Evolutionary conservation across 805 yeast species (phyloP).

Genomic region (Tetrapisispora nanseiensis): DNA sequence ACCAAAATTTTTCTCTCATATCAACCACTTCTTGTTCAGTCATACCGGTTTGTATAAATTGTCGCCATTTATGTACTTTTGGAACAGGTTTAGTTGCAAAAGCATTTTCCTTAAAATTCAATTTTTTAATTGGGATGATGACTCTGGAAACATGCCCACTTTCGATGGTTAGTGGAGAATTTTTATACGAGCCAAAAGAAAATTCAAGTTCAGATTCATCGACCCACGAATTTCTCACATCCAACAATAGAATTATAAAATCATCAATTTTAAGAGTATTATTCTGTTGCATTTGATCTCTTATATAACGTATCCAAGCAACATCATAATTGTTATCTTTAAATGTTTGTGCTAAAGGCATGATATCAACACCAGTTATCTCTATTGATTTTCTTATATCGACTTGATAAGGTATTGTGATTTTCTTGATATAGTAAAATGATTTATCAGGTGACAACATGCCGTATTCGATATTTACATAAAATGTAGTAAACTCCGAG

Average conservation of each 20-base stretch:
- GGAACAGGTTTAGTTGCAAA: slow-evolving; percentile 47
- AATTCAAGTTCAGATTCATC: slow-evolving; percentile 37
- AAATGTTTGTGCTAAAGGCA: slow-evolving; percentile 40
- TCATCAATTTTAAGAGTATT: slow-evolving; percentile 30
- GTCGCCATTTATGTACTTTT: slow-evolving; percentile 51
- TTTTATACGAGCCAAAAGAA: slow-evolving; percentile 25
- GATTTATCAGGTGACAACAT: slow-evolving; percentile 10
- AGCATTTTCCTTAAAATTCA: slow-evolving; percentile 31
- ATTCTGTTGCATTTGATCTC: slow-evolving; percentile 8
- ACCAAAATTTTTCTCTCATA: slow-evolving; percentile 70
- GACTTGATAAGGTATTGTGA: slow-evolving; percentile 21
- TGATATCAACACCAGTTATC: slow-evolving; percentile 63
- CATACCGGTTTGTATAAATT: slow-evolving; percentile 45
- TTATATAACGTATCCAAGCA: slow-evolving; percentile 25
- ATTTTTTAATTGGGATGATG: slow-evolving; percentile 58
- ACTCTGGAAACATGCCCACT: slow-evolving; percentile 47
- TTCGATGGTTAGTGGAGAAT: slow-evolving; percentile 25
- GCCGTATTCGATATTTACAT: slow-evolving; percentile 24
- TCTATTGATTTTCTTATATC: slow-evolving; percentile 46
- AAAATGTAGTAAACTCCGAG: slow-evolving; percentile 15
- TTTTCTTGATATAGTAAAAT: slow-evolving; percentile 16
- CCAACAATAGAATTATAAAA: slow-evolving; percentile 59
- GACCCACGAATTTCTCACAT: slow-evolving; percentile 74
- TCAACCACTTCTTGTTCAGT: slow-evolving; percentile 46
- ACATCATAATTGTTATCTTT: slow-evolving; percentile 13